Percentiles rank a stretch among this genome's conserved stretches.
phyloP scores from a whole-genome alignment of 2,329 filamentous ascomycete genomes.

The Aspergillus latus region DNA sequence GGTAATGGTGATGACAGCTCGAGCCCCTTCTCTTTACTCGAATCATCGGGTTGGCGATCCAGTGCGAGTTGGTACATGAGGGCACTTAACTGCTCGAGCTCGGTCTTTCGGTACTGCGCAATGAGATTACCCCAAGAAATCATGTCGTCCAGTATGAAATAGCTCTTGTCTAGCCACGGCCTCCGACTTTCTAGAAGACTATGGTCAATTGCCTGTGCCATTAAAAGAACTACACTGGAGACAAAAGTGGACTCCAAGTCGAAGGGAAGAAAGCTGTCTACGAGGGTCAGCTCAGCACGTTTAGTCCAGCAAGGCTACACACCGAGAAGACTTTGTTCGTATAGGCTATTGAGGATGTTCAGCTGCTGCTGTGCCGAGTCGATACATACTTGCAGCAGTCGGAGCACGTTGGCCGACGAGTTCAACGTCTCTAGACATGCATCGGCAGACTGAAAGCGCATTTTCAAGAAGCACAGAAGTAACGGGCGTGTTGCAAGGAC shows the following conservation, averaged over 20 bases:
- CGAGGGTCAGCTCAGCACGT: neutral
- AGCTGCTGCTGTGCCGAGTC: slow-evolving; percentile 48
- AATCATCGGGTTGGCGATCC: slow-evolving; percentile 4
- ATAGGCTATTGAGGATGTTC: slow-evolving; percentile 45
- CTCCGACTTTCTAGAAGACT: slow-evolving; percentile 37
- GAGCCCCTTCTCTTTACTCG: neutral
- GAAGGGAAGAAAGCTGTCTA: slow-evolving; percentile 52
- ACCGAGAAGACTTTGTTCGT: slow-evolving; percentile 51
- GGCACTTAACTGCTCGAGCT: slow-evolving; percentile 45
- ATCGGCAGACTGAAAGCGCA: slow-evolving; percentile 30
- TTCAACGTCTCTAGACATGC: slow-evolving; percentile 31
- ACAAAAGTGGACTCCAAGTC: slow-evolving; percentile 50
- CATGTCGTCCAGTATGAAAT: slow-evolving; percentile 50
- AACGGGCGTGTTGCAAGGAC: slow-evolving; percentile 45
- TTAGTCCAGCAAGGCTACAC: slow-evolving; percentile 9
- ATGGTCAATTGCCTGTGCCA: slow-evolving; percentile 41
- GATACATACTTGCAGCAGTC: slow-evolving; percentile 44
- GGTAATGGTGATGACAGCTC: slow-evolving; percentile 1
- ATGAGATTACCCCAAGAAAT: slow-evolving; percentile 48
- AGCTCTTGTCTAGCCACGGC: slow-evolving; percentile 45
- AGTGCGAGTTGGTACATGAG: slow-evolving; percentile 31
- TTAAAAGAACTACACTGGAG: slow-evolving; percentile 45
- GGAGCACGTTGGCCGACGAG: slow-evolving; percentile 39
- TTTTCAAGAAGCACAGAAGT: slow-evolving; percentile 46
- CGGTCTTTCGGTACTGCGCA: slow-evolving; percentile 46